Percentiles rank a stretch among this genome's conserved stretches.
These are phyloP conservation scores for Lotmaria passim DNA, from an alignment of 208 protist species.

Conservation along the genomic window DNA sequence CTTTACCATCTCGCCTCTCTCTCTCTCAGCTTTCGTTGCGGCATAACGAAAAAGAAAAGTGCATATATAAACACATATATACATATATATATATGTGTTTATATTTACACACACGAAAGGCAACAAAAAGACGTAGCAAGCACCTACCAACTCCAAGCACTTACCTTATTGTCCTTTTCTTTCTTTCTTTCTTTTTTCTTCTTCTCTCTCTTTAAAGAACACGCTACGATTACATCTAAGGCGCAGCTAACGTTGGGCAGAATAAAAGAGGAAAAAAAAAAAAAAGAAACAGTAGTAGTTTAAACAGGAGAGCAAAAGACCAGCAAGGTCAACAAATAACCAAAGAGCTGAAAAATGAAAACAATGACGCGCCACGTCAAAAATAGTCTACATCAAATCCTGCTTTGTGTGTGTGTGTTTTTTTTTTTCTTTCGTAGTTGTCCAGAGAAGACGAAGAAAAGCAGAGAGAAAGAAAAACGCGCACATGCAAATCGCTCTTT, in stretches of 20 bases:
- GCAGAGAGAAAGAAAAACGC: background rate
- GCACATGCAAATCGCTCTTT: background rate
- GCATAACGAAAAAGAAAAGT: background rate
- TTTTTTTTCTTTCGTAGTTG: background rate
- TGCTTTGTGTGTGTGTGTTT: background rate
- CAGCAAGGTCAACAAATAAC: background rate
- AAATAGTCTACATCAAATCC: background rate
- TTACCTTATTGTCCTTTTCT: too few species aligned
- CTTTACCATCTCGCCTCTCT: background rate
- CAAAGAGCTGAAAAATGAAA: too few species aligned
- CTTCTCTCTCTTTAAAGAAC: background rate
- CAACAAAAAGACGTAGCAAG: too few species aligned
- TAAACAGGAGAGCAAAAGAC: background rate
- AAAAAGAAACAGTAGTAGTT: background rate
- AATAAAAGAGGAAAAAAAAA: background rate
- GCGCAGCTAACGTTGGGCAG: background rate
- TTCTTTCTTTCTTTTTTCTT: background rate
- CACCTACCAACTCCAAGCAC: too few species aligned
- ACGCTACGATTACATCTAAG: conserved; percentile 10
- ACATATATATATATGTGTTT: too few species aligned
- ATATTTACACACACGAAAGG: background rate
- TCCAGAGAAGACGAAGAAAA: background rate
- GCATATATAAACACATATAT: too few species aligned
- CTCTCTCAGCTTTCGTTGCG: background rate
- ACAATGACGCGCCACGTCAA: too few species aligned